phyloP scores from a whole-genome alignment of 1,139 yeast genomes.

The Geotrichum citri-aurantii region DNA sequence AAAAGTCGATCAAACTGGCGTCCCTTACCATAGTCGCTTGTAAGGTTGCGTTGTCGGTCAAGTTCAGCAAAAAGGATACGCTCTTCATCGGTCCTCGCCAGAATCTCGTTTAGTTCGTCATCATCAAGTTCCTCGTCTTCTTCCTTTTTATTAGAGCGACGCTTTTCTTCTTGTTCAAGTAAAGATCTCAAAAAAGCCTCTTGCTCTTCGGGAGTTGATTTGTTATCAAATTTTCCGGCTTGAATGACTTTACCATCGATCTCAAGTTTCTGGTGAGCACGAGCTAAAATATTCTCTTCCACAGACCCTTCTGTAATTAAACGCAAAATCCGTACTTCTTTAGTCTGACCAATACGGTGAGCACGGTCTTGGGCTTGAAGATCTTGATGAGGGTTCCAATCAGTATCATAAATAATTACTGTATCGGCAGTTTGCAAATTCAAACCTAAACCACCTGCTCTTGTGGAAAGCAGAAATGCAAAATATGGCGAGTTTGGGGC shows the following conservation, averaged over 20 bases:
- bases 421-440: constrained; percentile 96
- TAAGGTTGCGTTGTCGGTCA: constrained; percentile 58
- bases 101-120: constrained; percentile 74
- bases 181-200: constrained; percentile 84
- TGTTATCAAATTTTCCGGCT: constrained; percentile 97
- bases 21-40: constrained; percentile 39
- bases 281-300: constrained; percentile 86
- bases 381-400: constrained; percentile 99
- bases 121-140: constrained; percentile 52
- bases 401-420: constrained; percentile 91
- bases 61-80: constrained; percentile 55
- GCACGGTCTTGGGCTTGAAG: constrained; percentile 98
- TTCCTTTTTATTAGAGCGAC: constrained; percentile 44
- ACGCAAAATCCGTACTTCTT: constrained; percentile 88
- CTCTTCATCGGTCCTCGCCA: constrained; percentile 80
- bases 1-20: constrained; percentile 50
- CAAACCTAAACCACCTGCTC: constrained; percentile 97
- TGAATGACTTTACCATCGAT: constrained; percentile 98
- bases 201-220: constrained; percentile 94
- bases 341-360: constrained; percentile 95
- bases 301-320: constrained; percentile 88
- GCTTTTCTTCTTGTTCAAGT: constrained; percentile 69
- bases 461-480: constrained; percentile 80
- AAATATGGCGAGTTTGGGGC: constrained; percentile 84
- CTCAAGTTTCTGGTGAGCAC: constrained; percentile 90